A percentile compares a stretch with the other conserved stretches of the same genome.
Evolutionary conservation across 371 early-diverging fungal species (phyloP).

Genomic region (Mortierella sp.): DNA sequence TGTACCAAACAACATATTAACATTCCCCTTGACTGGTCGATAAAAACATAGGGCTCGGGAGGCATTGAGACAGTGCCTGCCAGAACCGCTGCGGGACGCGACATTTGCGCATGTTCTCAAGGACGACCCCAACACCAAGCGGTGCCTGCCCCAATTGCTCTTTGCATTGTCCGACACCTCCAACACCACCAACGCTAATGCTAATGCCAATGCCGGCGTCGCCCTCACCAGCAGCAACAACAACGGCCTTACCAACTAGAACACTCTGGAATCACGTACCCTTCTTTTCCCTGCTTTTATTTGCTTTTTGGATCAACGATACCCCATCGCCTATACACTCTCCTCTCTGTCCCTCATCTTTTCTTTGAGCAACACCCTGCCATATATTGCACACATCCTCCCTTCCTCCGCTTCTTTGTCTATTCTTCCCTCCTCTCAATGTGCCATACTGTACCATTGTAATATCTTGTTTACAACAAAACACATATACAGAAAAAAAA

Average conservation of each 20-base stretch:
- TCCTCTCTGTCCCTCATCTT: background rate
- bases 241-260: conserved; percentile 28
- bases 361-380: background rate
- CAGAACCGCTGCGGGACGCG: conserved; percentile 85
- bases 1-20: background rate
- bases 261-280: background rate
- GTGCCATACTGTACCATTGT: conserved; percentile 8
- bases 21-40: background rate
- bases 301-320: conserved; percentile 5
- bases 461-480: background rate
- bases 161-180: conserved; percentile 65
- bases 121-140: conserved; percentile 88
- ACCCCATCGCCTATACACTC: background rate
- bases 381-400: background rate
- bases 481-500: background rate
- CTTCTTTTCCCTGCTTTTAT: background rate
- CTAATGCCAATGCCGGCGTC: conserved; percentile 25
- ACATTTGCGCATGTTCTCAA: conserved; percentile 85
- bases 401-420: background rate
- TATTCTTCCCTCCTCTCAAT: background rate
- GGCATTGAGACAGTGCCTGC: conserved; percentile 90
- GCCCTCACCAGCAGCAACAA: conserved; percentile 35
- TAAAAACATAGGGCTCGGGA: conserved; percentile 78
- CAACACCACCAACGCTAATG: conserved; percentile 10
- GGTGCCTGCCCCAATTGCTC: conserved; percentile 77